Conservation (phyloP, 192 early-diverging fungal genomes). For the Podila horticola region DNA sequence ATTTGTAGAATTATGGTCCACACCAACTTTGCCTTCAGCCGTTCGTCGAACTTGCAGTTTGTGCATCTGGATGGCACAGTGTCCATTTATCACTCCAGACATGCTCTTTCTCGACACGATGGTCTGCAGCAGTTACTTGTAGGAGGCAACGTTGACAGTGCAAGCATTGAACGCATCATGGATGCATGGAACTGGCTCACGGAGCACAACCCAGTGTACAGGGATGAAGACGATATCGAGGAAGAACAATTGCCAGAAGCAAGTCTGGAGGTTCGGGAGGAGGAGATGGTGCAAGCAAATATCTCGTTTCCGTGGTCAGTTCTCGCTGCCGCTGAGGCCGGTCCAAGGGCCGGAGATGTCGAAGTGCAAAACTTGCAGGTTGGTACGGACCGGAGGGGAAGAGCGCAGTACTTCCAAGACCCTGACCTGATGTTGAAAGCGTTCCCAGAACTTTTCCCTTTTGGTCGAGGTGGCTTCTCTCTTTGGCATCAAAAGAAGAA, state of each 20-base stretch:
- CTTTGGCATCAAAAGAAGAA: conserved; percentile 7
- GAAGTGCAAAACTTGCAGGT: not conserved
- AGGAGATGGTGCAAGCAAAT: not conserved
- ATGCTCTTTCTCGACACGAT: not conserved
- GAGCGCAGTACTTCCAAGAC: not conserved
- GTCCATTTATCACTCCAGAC: not conserved
- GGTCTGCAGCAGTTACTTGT: not conserved
- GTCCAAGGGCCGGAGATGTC: not conserved
- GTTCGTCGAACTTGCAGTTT: not conserved
- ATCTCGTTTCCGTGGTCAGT: not conserved
- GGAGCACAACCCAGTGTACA: too few relatives aligned
- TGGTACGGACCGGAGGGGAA: not conserved
- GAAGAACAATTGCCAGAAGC: too few relatives aligned
- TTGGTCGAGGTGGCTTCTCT: not conserved
- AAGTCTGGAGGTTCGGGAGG: too few relatives aligned
- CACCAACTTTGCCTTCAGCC: too few relatives aligned
- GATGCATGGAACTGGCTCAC: not conserved
- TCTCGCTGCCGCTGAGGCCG: not conserved
- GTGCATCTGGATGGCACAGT: not conserved
- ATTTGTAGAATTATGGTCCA: too few relatives aligned
- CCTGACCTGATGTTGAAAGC: not conserved
- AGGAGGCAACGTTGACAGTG: not conserved
- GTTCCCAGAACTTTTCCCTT: conserved; percentile 17
- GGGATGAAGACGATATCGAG: too few relatives aligned
- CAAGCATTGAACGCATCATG: not conserved